phyloP scores from a whole-genome alignment of 805 yeast genomes.

The Starmerella potacharoeniae region DNA sequence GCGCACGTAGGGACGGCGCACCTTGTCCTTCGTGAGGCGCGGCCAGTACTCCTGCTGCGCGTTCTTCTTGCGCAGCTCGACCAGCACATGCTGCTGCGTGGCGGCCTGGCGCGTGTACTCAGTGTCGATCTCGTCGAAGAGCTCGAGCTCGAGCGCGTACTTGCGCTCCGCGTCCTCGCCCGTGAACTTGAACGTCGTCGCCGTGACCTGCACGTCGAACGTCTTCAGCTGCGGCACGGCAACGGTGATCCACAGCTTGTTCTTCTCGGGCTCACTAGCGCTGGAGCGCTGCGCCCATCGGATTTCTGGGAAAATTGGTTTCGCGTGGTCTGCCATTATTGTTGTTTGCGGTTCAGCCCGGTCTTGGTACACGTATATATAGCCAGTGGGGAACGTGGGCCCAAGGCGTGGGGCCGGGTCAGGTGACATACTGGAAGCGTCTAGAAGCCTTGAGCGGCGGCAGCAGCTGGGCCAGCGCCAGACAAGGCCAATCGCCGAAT shows the following conservation, averaged over 20 bases:
- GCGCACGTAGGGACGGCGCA: conserved; percentile 66
- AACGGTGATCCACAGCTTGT: conserved; percentile 63
- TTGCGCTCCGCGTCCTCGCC: conserved; percentile 35
- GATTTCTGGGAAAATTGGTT: conserved; percentile 37
- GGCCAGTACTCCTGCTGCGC: conserved; percentile 83
- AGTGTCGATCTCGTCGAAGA: conserved; percentile 62
- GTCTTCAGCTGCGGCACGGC: conserved; percentile 57
- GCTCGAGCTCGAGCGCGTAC: conserved; percentile 61
- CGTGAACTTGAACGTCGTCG: conserved; percentile 42
- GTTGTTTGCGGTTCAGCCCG: not conserved
- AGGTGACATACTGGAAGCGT: conserved; percentile 1
- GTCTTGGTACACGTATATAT: not conserved
- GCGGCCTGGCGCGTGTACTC: conserved; percentile 47
- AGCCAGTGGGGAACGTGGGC: not conserved
- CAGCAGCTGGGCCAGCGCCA: too few species aligned
- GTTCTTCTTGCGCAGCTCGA: conserved; percentile 60
- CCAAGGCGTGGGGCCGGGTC: not conserved
- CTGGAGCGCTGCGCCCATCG: conserved; percentile 96
- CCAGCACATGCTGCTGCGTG: conserved; percentile 52
- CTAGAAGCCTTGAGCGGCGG: not conserved
- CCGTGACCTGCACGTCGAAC: conserved; percentile 50
- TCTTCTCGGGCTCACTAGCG: conserved; percentile 58
- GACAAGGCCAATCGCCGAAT: too few species aligned
- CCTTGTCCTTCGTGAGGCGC: conserved; percentile 77
- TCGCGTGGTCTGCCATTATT: conserved; percentile 1